These are phyloP conservation scores for Graphilbum sp. DNA, from an alignment of 2,329 filamentous ascomycete species.

Conservation along the genomic window DNA sequence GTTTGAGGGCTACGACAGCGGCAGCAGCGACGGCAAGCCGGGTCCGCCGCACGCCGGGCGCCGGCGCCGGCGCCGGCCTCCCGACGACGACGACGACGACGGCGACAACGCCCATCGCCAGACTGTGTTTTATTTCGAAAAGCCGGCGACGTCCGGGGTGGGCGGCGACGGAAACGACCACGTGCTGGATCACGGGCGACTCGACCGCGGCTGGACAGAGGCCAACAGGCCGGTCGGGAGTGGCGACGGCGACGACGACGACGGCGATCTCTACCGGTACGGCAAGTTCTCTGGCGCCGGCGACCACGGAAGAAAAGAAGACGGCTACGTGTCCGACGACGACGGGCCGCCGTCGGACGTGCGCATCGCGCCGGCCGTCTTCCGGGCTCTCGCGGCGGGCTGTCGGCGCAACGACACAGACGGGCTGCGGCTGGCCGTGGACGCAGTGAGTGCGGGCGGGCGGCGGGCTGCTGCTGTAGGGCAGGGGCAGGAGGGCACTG, in stretches of 20 bases:
- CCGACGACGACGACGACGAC: not conserved
- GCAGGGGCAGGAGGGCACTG: too few species aligned
- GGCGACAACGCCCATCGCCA: not conserved
- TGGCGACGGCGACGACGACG: not conserved
- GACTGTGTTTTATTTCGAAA: constrained; percentile 5
- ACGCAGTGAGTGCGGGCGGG: not conserved
- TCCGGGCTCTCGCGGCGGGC: constrained; percentile 8
- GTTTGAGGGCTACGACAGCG: not conserved
- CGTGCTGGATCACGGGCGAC: not conserved
- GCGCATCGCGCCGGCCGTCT: constrained; percentile 7
- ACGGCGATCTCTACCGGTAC: too few species aligned
- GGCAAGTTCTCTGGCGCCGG: too few species aligned
- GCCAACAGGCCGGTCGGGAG: constrained; percentile 5
- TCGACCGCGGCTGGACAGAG: constrained; percentile 4
- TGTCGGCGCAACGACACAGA: constrained; percentile 5
- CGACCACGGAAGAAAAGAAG: too few species aligned
- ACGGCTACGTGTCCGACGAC: constrained; percentile 20
- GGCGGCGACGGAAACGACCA: constrained; percentile 1
- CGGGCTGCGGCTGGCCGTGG: not conserved
- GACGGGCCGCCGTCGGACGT: constrained; percentile 21
- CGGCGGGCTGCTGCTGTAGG: not conserved
- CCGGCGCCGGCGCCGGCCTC: too few species aligned
- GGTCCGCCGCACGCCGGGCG: too few species aligned
- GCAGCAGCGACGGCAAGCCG: not conserved
- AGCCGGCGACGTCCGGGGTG: not conserved